phyloP scores from a whole-genome alignment of 1,284 basidiomycete species.

The Ceratorhiza oryzae-sativae region DNA sequence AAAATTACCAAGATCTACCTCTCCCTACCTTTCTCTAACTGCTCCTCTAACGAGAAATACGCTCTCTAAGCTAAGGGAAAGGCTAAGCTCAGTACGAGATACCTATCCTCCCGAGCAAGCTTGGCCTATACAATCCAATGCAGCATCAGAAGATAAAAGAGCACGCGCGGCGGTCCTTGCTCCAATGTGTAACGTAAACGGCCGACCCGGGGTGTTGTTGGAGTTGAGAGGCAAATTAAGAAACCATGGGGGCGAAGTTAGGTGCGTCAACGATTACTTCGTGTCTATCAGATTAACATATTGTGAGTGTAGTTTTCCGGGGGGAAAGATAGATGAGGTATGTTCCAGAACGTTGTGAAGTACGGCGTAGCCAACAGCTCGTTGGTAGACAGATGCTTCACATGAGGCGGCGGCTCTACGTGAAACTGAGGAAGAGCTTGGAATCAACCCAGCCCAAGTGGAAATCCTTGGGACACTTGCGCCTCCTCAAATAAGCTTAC shows the following conservation, averaged over 20 bases:
- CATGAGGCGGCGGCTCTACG: conserved; percentile 66
- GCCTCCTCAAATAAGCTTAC: conserved; percentile 65
- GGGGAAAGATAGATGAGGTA: conserved; percentile 73
- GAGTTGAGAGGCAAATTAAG: conserved; percentile 73
- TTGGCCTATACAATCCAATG: conserved; percentile 1
- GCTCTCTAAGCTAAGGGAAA: conserved; percentile 23
- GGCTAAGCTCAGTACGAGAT: conserved; percentile 10
- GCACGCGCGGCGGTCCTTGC: conserved; percentile 69
- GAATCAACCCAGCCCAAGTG: conserved; percentile 62
- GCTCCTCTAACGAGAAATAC: conserved; percentile 35
- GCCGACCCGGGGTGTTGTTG: conserved; percentile 69
- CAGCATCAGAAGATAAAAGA: background rate
- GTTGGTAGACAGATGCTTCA: conserved; percentile 61
- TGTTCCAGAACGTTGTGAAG: conserved; percentile 35
- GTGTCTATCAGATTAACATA: too few species aligned
- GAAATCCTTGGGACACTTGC: conserved; percentile 71
- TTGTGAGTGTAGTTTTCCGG: conserved; percentile 76
- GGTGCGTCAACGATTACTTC: conserved; percentile 58
- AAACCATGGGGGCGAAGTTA: conserved; percentile 80
- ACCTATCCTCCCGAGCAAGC: conserved; percentile 20
- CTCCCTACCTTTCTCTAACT: conserved; percentile 38
- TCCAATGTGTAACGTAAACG: conserved; percentile 74
- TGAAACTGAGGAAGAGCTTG: conserved; percentile 77
- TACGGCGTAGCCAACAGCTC: background rate
- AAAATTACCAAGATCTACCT: conserved; percentile 12